Base-by-base conservation (phyloP, 1,284 basidiomycete species). In the Trametes hirsuta region DNA sequence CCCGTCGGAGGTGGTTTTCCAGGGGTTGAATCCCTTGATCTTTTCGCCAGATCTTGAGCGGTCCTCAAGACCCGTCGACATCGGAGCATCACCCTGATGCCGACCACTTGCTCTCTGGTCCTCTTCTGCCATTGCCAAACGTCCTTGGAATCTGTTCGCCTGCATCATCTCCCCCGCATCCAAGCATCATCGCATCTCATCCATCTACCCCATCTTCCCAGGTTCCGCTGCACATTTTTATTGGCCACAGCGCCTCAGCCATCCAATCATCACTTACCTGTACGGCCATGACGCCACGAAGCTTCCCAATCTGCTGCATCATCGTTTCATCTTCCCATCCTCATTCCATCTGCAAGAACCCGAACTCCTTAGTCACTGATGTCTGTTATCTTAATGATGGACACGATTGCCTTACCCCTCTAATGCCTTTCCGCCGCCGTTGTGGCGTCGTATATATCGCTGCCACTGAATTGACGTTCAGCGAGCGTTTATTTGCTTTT, bases 1-100 rank as follows among this genome's bases (percentile, higher is more conserved):
- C 21, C 69, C 69, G 9, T 66, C 63, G 24, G 64, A 67, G 41
- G 67, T 71, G 14, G 51, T 47, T 15, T 74, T 74, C 59, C 64
- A 61, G 40, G 64, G 63, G 18, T 63, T 74, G 18, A 59, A 59
- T 40, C 72, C 71, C 30, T 30, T 30, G 24, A 62, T 68, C 30
- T 62, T 72, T 36, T 65, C 68, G 34, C 50, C 62, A 14, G 49
- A 66, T 40, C 25, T 55, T 50, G 64, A 66, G 22, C 57, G 62
- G 36, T 36, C 48, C 35, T 53, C 57, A 36, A 45, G 55, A 40
- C 49, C 62, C 21, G 48, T 45, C 12, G 53, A 63, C 46, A 41
- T 47, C 22, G 53, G 53, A 15, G 6, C 44, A n/a, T 58, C 58
- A 3, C 60, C 24, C 47, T 65, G 53, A 56, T 47, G 47, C 18